These are phyloP conservation scores for Prototheca cutis DNA, from an alignment of 163 green algal genomes.

Conservation along the genomic window DNA sequence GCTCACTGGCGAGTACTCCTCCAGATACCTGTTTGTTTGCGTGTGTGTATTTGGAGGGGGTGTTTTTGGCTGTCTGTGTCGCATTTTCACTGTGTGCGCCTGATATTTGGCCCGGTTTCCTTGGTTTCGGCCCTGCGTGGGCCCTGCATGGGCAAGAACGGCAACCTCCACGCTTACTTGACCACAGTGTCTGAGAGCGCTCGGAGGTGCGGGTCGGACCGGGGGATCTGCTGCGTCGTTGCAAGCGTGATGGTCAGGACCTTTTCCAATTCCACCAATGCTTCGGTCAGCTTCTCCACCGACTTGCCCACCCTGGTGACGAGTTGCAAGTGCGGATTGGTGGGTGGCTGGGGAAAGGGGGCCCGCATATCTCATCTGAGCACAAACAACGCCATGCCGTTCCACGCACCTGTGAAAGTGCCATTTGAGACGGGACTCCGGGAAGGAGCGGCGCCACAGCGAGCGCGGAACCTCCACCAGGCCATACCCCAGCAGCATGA, in stretches of 20 bases:
- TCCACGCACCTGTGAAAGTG: conserved; percentile 19
- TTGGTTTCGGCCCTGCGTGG: too few relatives aligned
- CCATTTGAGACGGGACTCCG: conserved; percentile 31
- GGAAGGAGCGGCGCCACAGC: conserved; percentile 53
- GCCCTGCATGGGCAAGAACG: too few relatives aligned
- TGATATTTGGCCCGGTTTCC: too few relatives aligned
- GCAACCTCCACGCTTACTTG: neutral
- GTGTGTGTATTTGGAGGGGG: too few relatives aligned
- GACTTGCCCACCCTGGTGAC: conserved; percentile 29
- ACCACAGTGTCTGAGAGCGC: conserved; percentile 56
- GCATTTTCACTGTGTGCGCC: too few relatives aligned
- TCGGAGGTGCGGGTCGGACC: conserved; percentile 37
- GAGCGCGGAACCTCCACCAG: conserved; percentile 66
- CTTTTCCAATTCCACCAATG: conserved; percentile 34
- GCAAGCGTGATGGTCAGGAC: conserved; percentile 53
- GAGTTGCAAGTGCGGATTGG: too few relatives aligned
- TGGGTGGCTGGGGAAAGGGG: too few relatives aligned
- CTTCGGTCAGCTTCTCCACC: conserved; percentile 44
- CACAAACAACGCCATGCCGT: too few relatives aligned
- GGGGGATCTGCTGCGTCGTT: conserved; percentile 54
- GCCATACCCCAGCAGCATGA: conserved; percentile 68
- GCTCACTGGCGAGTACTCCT: conserved; percentile 9
- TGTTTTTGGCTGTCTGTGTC: too few relatives aligned
- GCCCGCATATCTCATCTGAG: too few relatives aligned
- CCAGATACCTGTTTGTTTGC: conserved; percentile 21